These are phyloP conservation scores for Trichosporon ovoides DNA, from an alignment of 1,284 basidiomycete genomes.

Conservation along the genomic window DNA sequence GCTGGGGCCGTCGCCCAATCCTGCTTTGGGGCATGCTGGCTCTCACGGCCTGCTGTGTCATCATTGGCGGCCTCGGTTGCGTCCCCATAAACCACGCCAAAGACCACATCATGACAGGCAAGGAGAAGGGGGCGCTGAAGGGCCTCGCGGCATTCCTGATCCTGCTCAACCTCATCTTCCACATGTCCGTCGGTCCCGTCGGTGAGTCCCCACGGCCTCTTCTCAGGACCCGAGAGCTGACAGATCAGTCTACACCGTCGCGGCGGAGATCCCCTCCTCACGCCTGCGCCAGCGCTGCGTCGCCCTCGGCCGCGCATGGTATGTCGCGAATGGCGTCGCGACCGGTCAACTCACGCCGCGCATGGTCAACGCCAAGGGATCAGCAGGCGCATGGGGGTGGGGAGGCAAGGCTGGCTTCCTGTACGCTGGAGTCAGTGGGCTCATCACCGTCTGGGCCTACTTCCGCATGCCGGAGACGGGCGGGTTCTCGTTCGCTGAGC, in stretches of 20 bases:
- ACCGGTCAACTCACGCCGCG: conserved; percentile 40
- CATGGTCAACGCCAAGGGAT: conserved; percentile 36
- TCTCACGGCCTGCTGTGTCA: conserved; percentile 37
- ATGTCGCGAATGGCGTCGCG: conserved; percentile 47
- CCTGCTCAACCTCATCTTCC: conserved; percentile 25
- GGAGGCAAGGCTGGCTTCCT: conserved; percentile 31
- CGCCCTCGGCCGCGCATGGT: conserved; percentile 49
- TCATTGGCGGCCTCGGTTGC: conserved; percentile 34
- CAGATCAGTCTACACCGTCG: conserved; percentile 14
- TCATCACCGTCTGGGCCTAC: conserved; percentile 25
- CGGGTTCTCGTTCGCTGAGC: conserved; percentile 43
- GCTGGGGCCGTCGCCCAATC: conserved; percentile 47
- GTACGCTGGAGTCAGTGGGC: conserved; percentile 34
- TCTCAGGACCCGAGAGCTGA: too few relatives aligned
- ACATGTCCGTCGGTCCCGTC: conserved; percentile 28
- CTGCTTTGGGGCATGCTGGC: conserved; percentile 49
- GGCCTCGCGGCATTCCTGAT: conserved; percentile 31
- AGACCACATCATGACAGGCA: neutral
- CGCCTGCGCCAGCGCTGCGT: conserved; percentile 48
- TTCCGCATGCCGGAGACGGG: conserved; percentile 48
- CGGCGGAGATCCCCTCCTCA: conserved; percentile 19
- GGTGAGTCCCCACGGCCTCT: neutral
- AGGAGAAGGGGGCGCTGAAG: conserved; percentile 14
- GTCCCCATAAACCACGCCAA: conserved; percentile 12
- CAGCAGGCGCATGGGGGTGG: conserved; percentile 23